A percentile compares a stretch with the other conserved stretches of the same genome.
Evolutionary conservation across 2,329 filamentous ascomycete genomes (phyloP).

Genomic region (Neopestalotiopsis clavispora): DNA sequence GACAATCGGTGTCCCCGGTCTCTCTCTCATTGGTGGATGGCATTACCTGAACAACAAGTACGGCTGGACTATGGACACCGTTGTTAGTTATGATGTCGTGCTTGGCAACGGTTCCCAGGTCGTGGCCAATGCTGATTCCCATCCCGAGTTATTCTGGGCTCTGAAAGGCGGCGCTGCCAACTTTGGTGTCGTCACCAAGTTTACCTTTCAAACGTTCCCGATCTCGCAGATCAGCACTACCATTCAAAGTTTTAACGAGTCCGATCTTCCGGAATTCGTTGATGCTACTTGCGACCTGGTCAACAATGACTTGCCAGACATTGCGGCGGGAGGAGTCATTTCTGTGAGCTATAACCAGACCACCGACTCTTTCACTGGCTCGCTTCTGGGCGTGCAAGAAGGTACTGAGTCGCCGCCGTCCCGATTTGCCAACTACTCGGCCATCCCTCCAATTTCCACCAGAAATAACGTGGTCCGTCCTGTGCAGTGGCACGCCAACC

Average conservation of each 20-base stretch:
- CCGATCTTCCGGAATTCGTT: slow-evolving; percentile 29
- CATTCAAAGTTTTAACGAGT: slow-evolving; percentile 37
- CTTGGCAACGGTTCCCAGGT: slow-evolving; percentile 2
- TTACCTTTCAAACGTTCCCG: background rate
- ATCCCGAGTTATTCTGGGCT: slow-evolving; percentile 9
- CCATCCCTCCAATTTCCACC: slow-evolving; percentile 27
- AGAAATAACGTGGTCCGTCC: slow-evolving; percentile 36
- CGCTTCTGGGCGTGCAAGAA: slow-evolving; percentile 40
- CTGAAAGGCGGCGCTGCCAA: slow-evolving; percentile 4
- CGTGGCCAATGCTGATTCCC: background rate
- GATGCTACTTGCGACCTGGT: slow-evolving; percentile 32
- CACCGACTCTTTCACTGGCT: slow-evolving; percentile 28
- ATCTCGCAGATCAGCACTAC: slow-evolving; percentile 36
- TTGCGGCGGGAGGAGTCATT: slow-evolving; percentile 38
- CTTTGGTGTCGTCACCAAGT: slow-evolving; percentile 8
- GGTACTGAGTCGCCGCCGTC: slow-evolving; percentile 36
- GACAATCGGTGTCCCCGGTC: slow-evolving; percentile 19
- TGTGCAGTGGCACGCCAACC: slow-evolving; percentile 30
- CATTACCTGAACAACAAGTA: slow-evolving; percentile 16
- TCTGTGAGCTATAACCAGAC: slow-evolving; percentile 36
- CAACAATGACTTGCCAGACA: slow-evolving; percentile 25
- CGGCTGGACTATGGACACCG: background rate
- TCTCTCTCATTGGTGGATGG: slow-evolving; percentile 19
- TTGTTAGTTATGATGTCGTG: slow-evolving; percentile 4
- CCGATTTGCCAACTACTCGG: slow-evolving; percentile 38